Conservation (phyloP, 2,329 filamentous ascomycete genomes). For the Hirsutella rhossiliensis region DNA sequence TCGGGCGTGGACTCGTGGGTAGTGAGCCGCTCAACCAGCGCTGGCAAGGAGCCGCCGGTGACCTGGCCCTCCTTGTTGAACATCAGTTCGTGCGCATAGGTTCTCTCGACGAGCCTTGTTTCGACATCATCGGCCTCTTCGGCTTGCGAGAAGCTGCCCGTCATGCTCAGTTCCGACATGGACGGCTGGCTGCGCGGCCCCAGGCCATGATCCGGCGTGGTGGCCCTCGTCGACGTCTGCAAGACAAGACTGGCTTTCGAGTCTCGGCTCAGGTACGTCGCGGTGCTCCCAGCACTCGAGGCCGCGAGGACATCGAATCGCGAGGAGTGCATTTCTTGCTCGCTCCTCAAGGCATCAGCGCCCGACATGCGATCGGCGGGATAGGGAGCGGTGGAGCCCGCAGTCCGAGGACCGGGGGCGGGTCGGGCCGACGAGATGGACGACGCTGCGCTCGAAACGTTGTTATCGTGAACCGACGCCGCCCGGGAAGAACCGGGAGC, state of each 20-base stretch:
- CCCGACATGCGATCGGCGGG: conserved; percentile 18
- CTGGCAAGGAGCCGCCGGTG: conserved; percentile 81
- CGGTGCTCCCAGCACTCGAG: conserved; percentile 66
- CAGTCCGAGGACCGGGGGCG: conserved; percentile 43
- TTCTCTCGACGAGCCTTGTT: conserved; percentile 77
- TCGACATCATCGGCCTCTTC: conserved; percentile 75
- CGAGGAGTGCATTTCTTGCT: conserved; percentile 40
- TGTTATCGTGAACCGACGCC: conserved; percentile 28
- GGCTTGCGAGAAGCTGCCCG: conserved; percentile 51
- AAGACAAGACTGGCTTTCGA: conserved; percentile 74
- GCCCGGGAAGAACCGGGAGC: conserved; percentile 29
- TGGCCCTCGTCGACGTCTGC: conserved; percentile 74
- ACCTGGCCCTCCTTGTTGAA: conserved; percentile 92
- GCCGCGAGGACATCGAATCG: conserved; percentile 60
- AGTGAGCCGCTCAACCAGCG: conserved; percentile 87
- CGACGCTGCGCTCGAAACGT: conserved; percentile 29
- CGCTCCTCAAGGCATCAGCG: conserved; percentile 31
- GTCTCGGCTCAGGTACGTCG: conserved; percentile 67
- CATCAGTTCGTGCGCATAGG: conserved; percentile 81
- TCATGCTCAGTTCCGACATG: conserved; percentile 54
- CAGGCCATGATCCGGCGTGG: conserved; percentile 60
- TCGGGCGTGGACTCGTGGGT: conserved; percentile 89
- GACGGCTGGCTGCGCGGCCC: conserved; percentile 48
- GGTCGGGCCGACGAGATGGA: conserved; percentile 35
- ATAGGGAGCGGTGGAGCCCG: conserved; percentile 41